Evolutionary conservation across 2,329 filamentous ascomycete genomes (phyloP).

Genomic region (Dactylellina cionopaga): DNA sequence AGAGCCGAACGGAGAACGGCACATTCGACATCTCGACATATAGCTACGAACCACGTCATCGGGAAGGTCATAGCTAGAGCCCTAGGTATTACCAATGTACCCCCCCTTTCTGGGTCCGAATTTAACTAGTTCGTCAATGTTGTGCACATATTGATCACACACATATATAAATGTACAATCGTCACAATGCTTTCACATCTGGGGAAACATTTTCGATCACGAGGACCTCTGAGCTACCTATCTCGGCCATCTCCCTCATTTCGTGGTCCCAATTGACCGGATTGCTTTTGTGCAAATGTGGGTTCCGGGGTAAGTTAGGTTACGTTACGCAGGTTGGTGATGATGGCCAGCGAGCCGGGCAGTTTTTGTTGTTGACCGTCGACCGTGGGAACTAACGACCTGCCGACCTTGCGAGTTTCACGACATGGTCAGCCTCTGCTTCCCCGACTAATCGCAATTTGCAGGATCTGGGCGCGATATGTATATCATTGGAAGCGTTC

Average conservation of each 20-base stretch:
- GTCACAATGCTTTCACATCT: conserved; percentile 50
- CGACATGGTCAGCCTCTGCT: conserved; percentile 32
- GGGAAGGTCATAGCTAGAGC: conserved; percentile 18
- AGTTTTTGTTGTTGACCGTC: conserved; percentile 14
- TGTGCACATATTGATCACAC: conserved; percentile 42
- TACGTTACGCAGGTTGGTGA: not conserved
- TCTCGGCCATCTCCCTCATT: conserved; percentile 21
- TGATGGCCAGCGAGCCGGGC: conserved; percentile 17
- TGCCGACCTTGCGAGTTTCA: conserved; percentile 43
- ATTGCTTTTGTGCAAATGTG: conserved; percentile 29
- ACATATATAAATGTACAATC: conserved; percentile 30
- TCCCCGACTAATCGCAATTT: conserved; percentile 46
- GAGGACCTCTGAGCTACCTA: conserved; percentile 25
- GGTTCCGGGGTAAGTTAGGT: conserved; percentile 29
- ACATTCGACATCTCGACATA: conserved; percentile 45
- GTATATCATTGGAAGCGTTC: conserved; percentile 16
- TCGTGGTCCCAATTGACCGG: conserved; percentile 52
- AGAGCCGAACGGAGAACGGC: conserved; percentile 30
- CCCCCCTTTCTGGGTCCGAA: no score
- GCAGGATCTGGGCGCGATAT: conserved; percentile 25
- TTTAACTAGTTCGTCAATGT: conserved; percentile 13
- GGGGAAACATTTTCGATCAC: conserved; percentile 45
- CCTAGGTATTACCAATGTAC: conserved; percentile 1
- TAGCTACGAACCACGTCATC: conserved; percentile 48
- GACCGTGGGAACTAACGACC: conserved; percentile 23